Conservation (phyloP, 2,329 filamentous ascomycete species). For the Hirsutella rhossiliensis region DNA sequence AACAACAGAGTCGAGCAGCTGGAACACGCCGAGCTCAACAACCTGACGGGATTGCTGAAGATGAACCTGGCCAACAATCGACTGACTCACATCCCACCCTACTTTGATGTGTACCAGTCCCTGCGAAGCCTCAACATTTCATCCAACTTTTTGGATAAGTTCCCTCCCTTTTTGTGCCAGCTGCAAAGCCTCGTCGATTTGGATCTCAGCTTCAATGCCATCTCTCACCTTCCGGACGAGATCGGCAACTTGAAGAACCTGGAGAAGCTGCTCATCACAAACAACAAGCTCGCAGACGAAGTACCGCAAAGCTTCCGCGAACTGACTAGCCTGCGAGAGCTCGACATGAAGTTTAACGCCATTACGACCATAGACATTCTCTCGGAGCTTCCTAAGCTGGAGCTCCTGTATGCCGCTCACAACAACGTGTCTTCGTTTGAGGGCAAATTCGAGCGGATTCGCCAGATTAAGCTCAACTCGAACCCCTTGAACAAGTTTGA, state of each 20-base stretch:
- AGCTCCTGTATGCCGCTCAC: slow-evolving; percentile 82
- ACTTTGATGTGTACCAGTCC: slow-evolving; percentile 69
- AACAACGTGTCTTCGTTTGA: slow-evolving; percentile 86
- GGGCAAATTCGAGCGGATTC: slow-evolving; percentile 74
- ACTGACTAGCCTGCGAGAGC: slow-evolving; percentile 70
- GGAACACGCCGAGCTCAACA: slow-evolving; percentile 71
- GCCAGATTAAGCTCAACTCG: slow-evolving; percentile 79
- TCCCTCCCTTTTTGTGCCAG: slow-evolving; percentile 76
- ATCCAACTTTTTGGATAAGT: slow-evolving; percentile 79
- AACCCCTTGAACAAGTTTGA: slow-evolving; percentile 94
- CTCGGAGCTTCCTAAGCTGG: slow-evolving; percentile 70
- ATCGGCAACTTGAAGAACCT: slow-evolving; percentile 70
- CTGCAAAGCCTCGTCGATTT: slow-evolving; percentile 78
- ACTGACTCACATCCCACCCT: slow-evolving; percentile 63
- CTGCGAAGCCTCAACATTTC: slow-evolving; percentile 82
- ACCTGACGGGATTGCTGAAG: slow-evolving; percentile 66
- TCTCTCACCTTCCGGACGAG: slow-evolving; percentile 61
- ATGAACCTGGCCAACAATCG: slow-evolving; percentile 92
- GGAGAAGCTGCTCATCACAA: slow-evolving; percentile 88
- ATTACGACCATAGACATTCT: slow-evolving; percentile 84
- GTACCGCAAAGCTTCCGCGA: slow-evolving; percentile 63
- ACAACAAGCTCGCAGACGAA: slow-evolving; percentile 71
- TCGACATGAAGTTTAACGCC: slow-evolving; percentile 89
- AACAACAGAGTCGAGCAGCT: slow-evolving; percentile 87
- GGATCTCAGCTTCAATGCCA: slow-evolving; percentile 93